Evolutionary conservation across 345 rosid species (phyloP), one percentile per base, ranked within the genome.

Genomic region (Gossypium sturtianum): DNA sequence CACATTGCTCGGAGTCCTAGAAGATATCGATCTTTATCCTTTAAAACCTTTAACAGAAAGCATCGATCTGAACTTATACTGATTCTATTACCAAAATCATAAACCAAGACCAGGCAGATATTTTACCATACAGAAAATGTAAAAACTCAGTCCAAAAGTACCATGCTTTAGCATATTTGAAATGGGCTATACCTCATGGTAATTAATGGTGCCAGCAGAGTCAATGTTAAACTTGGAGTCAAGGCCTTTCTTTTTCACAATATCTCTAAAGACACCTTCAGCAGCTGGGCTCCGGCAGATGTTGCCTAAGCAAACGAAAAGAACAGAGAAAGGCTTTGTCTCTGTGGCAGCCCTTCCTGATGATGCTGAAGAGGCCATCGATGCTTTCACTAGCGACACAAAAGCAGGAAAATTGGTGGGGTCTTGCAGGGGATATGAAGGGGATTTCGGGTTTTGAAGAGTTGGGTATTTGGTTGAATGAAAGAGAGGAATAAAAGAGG

Each of bases 231-330:
- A 92, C 43, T 83, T 79, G 71, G 92, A 88, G 20, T 85, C 90
- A 12, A 91, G 84, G 27, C 90, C 88, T 84, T 89, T 84, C 82
- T 85, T 91, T 72, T 84, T 90, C 48, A 95, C 97, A 61, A 91
- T 76, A 71, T 91, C 92, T 57, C 82, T 89, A 12, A 95, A 91
- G 68, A 95, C 98, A 52, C 93, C 98, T 88, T 95, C 99, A 3
- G 99, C 99, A 69, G 97, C 96, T 65, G 98, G 99, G 78, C 99
- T 95, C 29, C 98, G 86, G 75, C 98, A 94, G 64, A 91, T 94
- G 81, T 94, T 92, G 43, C 99, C 99, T 2, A 89, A 85, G 79
- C 98, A 94, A 44, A 89, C 99, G 66, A 94, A 94, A 43, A 92
- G 90, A 64, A 95, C 96, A 51, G 96, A 84, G 80, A 85, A 89